Evolutionary conservation across 208 protist species (phyloP), one percentile per base, ranked within the genome.

Genomic region (Angomonas ambiguus): DNA sequence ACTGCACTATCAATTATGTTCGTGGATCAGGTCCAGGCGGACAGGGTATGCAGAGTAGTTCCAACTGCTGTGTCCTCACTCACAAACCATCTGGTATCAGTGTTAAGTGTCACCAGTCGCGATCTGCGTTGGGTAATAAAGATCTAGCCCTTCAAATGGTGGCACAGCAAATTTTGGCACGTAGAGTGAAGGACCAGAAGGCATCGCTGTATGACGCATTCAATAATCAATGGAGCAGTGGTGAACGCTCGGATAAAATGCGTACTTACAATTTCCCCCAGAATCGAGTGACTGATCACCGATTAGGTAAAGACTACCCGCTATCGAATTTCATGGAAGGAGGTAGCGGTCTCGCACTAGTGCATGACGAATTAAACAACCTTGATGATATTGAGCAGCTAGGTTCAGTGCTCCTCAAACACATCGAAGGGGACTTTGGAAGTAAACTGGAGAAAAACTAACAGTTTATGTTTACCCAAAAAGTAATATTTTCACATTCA

Each of bases 251-350:
- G 0, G 91, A 96, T 60, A 93, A 91, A 67, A 94, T 96, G 86
- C 66, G 91, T 45, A 94, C 91, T 24, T 96, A 94, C 81, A 96
- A 96, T 60, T 92, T 83, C 62, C 91, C 86, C 10, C 91, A 96
- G 56, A 96, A 96, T 65, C 83, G 87, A 16, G 79, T 94, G 20
- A 94, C 88, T 2, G 91, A 96, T 56, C 91, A 96, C 56, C 88
- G 91, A 28, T 65, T 95, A 28, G 90, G 90, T 1, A 91, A 88
- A 56, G 90, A 95, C 57, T 95, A 83, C 62, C 71, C 84, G 5
- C 72, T 95, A 45, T 64, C 67, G 28, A 76, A 74, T 1, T 95
- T 95, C 63, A 91, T 95, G 82, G 85, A 93, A 2, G 67, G 71
- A 53, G 87, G 84, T 3, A 78, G 65, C 45, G 87, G 78, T 4